These are phyloP conservation scores for Tulasnella sp. DNA, from an alignment of 768 basidiomycete genomes.

Conservation along the genomic window DNA sequence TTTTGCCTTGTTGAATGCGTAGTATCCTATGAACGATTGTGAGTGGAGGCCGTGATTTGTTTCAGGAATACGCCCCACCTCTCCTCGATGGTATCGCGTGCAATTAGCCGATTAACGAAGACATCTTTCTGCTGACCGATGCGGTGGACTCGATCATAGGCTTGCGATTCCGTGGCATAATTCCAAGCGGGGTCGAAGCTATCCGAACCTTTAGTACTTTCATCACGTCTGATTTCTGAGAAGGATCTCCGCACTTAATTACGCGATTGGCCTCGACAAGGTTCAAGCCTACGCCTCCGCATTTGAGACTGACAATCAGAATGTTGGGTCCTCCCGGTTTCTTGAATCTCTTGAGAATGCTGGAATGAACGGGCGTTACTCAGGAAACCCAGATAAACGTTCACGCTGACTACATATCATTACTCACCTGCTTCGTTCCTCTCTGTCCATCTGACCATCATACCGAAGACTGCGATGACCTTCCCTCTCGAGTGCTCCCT, in stretches of 20 bases:
- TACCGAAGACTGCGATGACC: slow-evolving; percentile 49
- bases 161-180: slow-evolving; percentile 27
- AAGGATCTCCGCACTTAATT: neutral
- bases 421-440: slow-evolving; percentile 33
- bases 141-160: slow-evolving; percentile 49
- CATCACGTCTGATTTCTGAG: no score
- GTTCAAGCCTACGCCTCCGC: slow-evolving; percentile 49
- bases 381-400: neutral
- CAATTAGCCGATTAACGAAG: slow-evolving; percentile 11
- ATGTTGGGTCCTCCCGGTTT: slow-evolving; percentile 44
- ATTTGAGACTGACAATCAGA: slow-evolving; percentile 33
- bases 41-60: neutral
- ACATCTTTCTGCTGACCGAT: slow-evolving; percentile 45
- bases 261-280: slow-evolving; percentile 14
- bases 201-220: neutral
- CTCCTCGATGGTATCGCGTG: slow-evolving; percentile 14
- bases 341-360: slow-evolving; percentile 42
- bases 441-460: slow-evolving; percentile 56
- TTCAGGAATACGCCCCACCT: neutral
- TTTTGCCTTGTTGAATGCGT: slow-evolving; percentile 11
- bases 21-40: neutral
- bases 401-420: neutral
- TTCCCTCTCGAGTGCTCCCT: slow-evolving; percentile 45
- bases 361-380: neutral
- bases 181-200: slow-evolving; percentile 14